These are phyloP conservation scores for Trichomonas gallinae DNA, from an alignment of 208 protist species.

Conservation along the genomic window DNA sequence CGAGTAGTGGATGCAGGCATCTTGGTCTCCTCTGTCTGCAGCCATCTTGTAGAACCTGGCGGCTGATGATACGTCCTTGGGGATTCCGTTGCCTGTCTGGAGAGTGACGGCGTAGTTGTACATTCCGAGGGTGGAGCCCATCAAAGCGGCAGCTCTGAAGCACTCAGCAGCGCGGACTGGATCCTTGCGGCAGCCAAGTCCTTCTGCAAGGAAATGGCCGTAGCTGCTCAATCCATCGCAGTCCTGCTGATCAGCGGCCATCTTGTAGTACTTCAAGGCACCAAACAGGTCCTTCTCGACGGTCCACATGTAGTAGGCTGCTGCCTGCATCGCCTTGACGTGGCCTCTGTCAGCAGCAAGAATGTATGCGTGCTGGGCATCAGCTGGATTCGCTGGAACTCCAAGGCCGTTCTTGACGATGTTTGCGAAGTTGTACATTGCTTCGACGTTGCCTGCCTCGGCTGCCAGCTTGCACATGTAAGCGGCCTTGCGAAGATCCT, in stretches of 20 bases:
- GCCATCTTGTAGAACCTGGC: not conserved
- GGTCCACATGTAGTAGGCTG: not conserved
- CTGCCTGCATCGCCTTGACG: not conserved
- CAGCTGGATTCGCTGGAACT: not conserved
- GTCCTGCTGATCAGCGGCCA: not conserved
- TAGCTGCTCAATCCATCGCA: not conserved
- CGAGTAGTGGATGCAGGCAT: not conserved
- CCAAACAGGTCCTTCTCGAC: not conserved
- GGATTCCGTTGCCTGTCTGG: not conserved
- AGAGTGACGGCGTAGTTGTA: not conserved
- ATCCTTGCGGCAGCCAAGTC: not conserved
- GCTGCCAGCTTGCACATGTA: not conserved
- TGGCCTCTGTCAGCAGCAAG: not conserved
- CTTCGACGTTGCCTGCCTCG: not conserved
- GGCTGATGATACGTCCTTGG: not conserved
- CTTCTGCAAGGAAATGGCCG: not conserved
- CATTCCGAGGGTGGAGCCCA: not conserved
- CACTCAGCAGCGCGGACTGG: not conserved
- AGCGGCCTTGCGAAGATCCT: not conserved
- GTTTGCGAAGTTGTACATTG: not conserved
- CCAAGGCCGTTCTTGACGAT: not conserved
- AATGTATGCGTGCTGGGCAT: not conserved
- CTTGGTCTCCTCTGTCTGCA: not conserved
- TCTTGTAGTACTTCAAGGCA: not conserved
- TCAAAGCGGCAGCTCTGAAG: not conserved